Conservation (phyloP, 257 asterid species). For the Scutellaria galericulata region DNA sequence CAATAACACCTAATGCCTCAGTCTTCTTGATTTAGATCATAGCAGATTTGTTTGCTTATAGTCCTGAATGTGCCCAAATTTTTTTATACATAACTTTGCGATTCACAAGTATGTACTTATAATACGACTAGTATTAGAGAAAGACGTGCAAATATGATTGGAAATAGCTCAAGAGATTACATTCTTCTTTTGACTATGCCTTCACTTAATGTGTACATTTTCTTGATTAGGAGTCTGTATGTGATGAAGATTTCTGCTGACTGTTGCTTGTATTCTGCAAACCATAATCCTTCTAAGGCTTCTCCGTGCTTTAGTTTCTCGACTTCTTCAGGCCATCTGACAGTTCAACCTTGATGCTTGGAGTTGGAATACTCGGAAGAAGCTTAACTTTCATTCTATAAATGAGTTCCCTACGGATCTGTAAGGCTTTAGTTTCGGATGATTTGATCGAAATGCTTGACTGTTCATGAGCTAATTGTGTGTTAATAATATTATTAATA, state of each 20-base stretch:
- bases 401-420: neutral
- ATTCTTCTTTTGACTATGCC: neutral
- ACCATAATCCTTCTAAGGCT: neutral
- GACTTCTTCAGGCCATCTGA: neutral
- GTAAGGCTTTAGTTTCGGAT: conserved; percentile 6
- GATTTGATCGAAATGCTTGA: neutral
- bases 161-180: neutral
- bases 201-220: neutral
- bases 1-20: too few relatives aligned
- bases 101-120: neutral
- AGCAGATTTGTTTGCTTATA: too few relatives aligned
- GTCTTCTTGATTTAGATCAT: too few relatives aligned
- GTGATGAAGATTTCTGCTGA: too few relatives aligned
- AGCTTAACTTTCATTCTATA: neutral
- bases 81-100: too few relatives aligned
- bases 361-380: neutral
- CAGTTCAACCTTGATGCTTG: conserved; percentile 5
- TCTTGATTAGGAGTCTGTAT: neutral
- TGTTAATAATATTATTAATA: neutral
- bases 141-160: conserved; percentile 7
- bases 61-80: too few relatives aligned
- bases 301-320: conserved; percentile 1
- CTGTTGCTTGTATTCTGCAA: neutral
- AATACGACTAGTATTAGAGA: neutral
- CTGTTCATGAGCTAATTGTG: neutral